Base-by-base conservation (phyloP, 805 yeast genomes). In the Candida caryicola region DNA sequence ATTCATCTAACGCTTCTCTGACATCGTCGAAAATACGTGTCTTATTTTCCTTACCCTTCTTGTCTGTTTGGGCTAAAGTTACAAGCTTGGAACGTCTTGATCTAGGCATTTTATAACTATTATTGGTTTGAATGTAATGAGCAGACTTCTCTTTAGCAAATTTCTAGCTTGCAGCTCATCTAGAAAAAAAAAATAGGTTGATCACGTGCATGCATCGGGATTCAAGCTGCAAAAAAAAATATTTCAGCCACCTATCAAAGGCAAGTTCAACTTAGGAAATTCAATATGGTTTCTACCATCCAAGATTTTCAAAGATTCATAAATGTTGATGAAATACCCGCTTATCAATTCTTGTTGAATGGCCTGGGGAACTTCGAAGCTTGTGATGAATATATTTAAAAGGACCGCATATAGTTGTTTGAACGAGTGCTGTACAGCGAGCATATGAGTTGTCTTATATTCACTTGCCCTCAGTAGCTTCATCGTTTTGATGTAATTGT, bases 1-100 rank as follows among this genome's bases (percentile, higher is more conserved):
- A 84, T 30, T 77, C 70, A 50, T 93, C 97, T 43, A 93, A 74
- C 14, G 85, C 81, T 43, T 76, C 76, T 68, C 96, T 81, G 36
- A 93, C 82, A 46, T 89, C 96, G 56, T 90, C 96, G 51, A 89
- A 93, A 50, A 91, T 81, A 54, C 91, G 75, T 51, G 80, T 91
- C 62, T 93, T 93, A 67, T 88, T 89, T 53, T 87, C 97, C 50
- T 82, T 81, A 35, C 96, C 96, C 60, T 93, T 93, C 66, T 89
- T 93, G 51, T 89, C 97, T 46, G 98, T 91, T 60, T 91, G 91
- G 27, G 99, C 93, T 52, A 93, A 74, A 10, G 98, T 86, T 44
- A 93, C 95, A 52, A 90, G 82, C 81, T 87, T 93, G 51, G 96
- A 84, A 78, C 98, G 91, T 63, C 82, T 90, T 26, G 97, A 89